Conservation (phyloP, 495 filamentous ascomycete genomes). For the Podospora sp. region DNA sequence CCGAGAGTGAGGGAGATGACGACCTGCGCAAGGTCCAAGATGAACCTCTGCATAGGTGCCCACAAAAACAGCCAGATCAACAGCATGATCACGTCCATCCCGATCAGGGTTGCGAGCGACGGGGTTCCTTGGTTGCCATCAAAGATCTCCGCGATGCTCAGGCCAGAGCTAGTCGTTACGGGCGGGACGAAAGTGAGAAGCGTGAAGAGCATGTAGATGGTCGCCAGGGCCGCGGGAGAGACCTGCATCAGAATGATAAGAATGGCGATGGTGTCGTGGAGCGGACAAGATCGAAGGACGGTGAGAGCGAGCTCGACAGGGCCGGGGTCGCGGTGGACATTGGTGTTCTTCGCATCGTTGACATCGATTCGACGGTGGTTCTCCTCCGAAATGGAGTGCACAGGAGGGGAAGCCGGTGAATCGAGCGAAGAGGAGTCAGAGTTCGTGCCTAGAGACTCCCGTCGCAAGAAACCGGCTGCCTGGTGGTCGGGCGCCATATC, state of each 20-base stretch:
- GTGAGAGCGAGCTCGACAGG: slow-evolving; percentile 76
- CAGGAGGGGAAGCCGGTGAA: slow-evolving; percentile 40
- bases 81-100: slow-evolving; percentile 79
- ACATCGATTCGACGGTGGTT: slow-evolving; percentile 64
- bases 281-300: slow-evolving; percentile 85
- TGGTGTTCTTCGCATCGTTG: slow-evolving; percentile 67
- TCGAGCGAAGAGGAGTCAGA: slow-evolving; percentile 56
- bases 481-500: slow-evolving; percentile 46
- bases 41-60: slow-evolving; percentile 83
- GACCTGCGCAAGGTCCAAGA: slow-evolving; percentile 92
- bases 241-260: slow-evolving; percentile 96
- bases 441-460: slow-evolving; percentile 48
- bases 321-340: slow-evolving; percentile 62
- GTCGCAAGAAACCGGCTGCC: slow-evolving; percentile 43
- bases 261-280: slow-evolving; percentile 96
- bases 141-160: slow-evolving; percentile 55
- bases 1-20: slow-evolving; percentile 93
- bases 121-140: slow-evolving; percentile 61
- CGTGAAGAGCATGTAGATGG: slow-evolving; percentile 93
- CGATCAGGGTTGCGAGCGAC: slow-evolving; percentile 77
- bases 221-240: slow-evolving; percentile 85
- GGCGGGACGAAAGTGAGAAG: slow-evolving; percentile 90
- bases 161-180: slow-evolving; percentile 57
- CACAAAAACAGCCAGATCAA: slow-evolving; percentile 88
- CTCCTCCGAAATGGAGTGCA: slow-evolving; percentile 46